phyloP scores from a whole-genome alignment of 2,329 filamentous ascomycete genomes.

The Aspergillus tubingensis region DNA sequence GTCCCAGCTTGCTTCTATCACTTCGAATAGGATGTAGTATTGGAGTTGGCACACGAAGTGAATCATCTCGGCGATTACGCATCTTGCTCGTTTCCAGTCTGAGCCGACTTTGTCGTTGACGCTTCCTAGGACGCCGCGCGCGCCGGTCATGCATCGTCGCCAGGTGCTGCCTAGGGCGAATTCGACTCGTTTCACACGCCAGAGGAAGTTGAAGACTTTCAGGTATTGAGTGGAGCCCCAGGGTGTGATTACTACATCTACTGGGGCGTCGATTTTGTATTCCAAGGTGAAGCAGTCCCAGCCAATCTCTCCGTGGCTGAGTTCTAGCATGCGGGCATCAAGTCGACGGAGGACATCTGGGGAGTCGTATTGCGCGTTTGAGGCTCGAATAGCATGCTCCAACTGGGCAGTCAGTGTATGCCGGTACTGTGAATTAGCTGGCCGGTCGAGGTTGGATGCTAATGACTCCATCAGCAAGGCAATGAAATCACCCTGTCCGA shows the following conservation, averaged over 20 bases:
- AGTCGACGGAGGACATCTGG: conserved; percentile 87
- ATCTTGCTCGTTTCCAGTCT: conserved; percentile 89
- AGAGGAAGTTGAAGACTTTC: conserved; percentile 98
- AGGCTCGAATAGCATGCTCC: conserved; percentile 94
- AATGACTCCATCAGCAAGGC: conserved; percentile 95
- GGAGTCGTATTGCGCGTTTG: conserved; percentile 93
- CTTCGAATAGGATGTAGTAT: conserved; percentile 98
- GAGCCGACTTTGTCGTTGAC: conserved; percentile 70
- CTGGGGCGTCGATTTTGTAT: conserved; percentile 95
- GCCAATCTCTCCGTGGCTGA: conserved; percentile 94
- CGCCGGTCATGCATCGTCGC: conserved; percentile 93
- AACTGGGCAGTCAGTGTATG: conserved; percentile 97
- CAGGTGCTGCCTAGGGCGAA: conserved; percentile 89
- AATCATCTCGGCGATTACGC: conserved; percentile 93
- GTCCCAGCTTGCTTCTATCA: conserved; percentile 95
- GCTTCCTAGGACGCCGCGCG: conserved; percentile 82
- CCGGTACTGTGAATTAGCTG: conserved; percentile 93
- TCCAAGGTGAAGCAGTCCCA: conserved; percentile 99
- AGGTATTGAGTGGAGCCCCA: conserved; percentile 96
- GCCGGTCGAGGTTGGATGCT: conserved; percentile 86
- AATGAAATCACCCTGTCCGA: conserved; percentile 97
- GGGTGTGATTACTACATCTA: conserved; percentile 95
- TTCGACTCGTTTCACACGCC: conserved; percentile 96
- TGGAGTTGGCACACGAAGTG: conserved; percentile 97
- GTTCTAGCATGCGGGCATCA: conserved; percentile 96